phyloP scores from a whole-genome alignment of 2,329 filamentous ascomycete species.

The Neonectria ditissima region DNA sequence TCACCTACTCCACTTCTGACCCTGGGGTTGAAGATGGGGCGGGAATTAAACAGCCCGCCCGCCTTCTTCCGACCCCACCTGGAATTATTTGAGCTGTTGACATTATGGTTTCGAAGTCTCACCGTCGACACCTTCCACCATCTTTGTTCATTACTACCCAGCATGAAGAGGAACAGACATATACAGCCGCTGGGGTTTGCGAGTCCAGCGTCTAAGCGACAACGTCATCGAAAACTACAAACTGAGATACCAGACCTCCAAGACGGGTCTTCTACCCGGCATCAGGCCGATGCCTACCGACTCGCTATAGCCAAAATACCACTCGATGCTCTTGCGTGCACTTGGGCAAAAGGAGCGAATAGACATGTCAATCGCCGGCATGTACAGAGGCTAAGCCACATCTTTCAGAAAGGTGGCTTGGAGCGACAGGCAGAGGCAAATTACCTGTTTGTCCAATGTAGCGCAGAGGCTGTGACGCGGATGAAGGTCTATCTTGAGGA shows the following conservation, averaged over 20 bases:
- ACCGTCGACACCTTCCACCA: neutral
- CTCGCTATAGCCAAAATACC: slow-evolving; percentile 12
- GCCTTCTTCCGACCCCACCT: neutral
- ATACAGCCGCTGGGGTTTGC: neutral
- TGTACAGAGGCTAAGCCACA: neutral
- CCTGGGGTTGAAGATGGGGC: slow-evolving; percentile 17
- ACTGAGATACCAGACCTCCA: neutral
- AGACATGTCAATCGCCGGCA: slow-evolving; percentile 3
- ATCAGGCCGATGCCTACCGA: slow-evolving; percentile 1
- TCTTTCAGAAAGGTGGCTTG: slow-evolving; percentile 13
- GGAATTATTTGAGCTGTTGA: neutral
- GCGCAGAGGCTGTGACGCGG: neutral
- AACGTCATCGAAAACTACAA: neutral
- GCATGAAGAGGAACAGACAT: neutral
- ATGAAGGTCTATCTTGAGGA: slow-evolving; percentile 10
- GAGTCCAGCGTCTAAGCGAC: neutral
- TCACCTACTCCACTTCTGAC: slow-evolving; percentile 10
- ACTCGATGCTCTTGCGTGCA: slow-evolving; percentile 3
- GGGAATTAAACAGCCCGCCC: neutral
- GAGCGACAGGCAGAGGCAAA: slow-evolving; percentile 12
- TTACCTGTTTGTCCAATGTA: slow-evolving; percentile 17
- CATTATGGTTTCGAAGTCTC: neutral
- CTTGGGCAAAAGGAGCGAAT: slow-evolving; percentile 15
- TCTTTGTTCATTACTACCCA: neutral
- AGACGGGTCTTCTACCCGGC: neutral